Conservation (phyloP, 1,139 yeast species). For the Spathaspora sp. region DNA sequence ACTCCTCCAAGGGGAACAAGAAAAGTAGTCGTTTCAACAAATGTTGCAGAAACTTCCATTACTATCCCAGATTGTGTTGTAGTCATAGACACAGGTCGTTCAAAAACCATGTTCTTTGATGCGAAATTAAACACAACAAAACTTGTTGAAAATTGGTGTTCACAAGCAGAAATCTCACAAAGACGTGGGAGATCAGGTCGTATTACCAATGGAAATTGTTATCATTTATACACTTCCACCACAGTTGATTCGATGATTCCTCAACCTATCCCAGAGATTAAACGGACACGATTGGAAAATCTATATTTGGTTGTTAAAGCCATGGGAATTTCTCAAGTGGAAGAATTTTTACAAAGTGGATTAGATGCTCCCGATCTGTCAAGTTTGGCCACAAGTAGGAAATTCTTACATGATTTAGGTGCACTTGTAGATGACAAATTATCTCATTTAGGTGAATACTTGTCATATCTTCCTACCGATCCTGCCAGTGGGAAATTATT, state of each 20-base stretch:
- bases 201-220: constrained; percentile 79
- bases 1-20: constrained; percentile 52
- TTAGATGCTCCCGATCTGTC: constrained; percentile 73
- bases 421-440: constrained; percentile 58
- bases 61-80: constrained; percentile 94
- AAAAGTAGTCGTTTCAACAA: constrained; percentile 88
- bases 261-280: constrained; percentile 87
- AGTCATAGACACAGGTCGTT: constrained; percentile 86
- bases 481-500: constrained; percentile 81
- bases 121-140: constrained; percentile 64
- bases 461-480: constrained; percentile 84
- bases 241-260: constrained; percentile 60
- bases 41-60: constrained; percentile 84
- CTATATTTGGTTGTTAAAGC: constrained; percentile 81
- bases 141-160: constrained; percentile 81
- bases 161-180: constrained; percentile 88
- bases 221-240: constrained; percentile 69
- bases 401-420: constrained; percentile 67
- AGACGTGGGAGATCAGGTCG: constrained; percentile 99
- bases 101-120: constrained; percentile 75
- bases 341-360: constrained; percentile 67
- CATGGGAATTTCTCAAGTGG: constrained; percentile 79
- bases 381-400: constrained; percentile 63
- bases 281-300: constrained; percentile 78
- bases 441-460: constrained; percentile 78